Evolutionary conservation across 2,329 filamentous ascomycete genomes (phyloP), one percentile per base, ranked within the genome.

Genomic region (Tolypocladium nubicola): DNA sequence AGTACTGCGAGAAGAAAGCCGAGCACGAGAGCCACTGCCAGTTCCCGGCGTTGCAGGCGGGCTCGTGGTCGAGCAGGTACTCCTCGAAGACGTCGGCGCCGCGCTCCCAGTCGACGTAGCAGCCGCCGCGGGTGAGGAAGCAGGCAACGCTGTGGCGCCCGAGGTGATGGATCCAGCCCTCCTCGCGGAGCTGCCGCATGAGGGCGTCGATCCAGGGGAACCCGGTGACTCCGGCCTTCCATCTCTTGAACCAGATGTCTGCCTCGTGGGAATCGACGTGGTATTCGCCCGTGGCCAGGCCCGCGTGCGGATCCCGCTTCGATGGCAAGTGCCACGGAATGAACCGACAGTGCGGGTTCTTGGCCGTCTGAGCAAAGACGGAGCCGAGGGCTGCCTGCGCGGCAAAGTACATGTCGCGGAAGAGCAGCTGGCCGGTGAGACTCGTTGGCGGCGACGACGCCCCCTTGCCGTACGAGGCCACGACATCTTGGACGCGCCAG

Each of bases 351-450:
- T 86, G 73, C 0, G 78, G 69, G 64, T 92, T 92, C 40, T 81
- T 80, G 53, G 80, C 74, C 1, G 85, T 86, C 64, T 89, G 86
- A 1, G 73, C 76, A 63, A 89, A 91, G 0, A 74, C 64, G 38
- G 79, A 75, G 0, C 88, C 88, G 1, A 90, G 73, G 0, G 81
- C 78, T 1, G 87, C 86, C 67, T 92, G 87, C 0, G 88, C 87
- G 16, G 81, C 87, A 63, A 92, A 91, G 70, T 91, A 92, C 88
- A 92, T 92, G 67, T 92, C 88, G 19, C 88, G 79, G 68, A 92
- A 92, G 13, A 90, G 75, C 1, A 92, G 71, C 63, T 92, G 88
- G 3, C 88, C 88, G 0, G 80, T 84, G 19, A 92, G 70, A 60
- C 83, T 88, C n/a, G 82, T 83, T 0, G 88, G 88, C 0, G 86